Evolutionary conservation across 805 yeast genomes (phyloP).

Genomic region (Wickerhamiella kurtzmanii): DNA sequence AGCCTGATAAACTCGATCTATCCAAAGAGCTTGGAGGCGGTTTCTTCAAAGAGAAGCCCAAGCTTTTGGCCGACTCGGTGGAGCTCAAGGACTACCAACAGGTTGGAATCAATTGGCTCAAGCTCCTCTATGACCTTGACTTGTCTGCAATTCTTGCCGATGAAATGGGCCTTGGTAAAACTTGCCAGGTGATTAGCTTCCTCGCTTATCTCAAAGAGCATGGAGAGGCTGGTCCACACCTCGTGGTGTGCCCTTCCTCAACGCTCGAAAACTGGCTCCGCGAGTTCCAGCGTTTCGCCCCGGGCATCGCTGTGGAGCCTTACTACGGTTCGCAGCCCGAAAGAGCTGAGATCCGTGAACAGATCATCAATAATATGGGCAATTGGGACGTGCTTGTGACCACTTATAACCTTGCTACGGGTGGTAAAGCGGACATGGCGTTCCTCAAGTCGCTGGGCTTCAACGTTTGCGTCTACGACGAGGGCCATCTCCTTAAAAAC

Average conservation of each 20-base stretch:
- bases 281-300: constrained; percentile 83
- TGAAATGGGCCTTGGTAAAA: constrained; percentile 95
- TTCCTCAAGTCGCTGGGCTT: constrained; percentile 64
- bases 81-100: constrained; percentile 81
- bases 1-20: constrained; percentile 49
- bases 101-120: constrained; percentile 93
- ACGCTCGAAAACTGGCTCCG: constrained; percentile 96
- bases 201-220: constrained; percentile 67
- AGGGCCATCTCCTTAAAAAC: constrained; percentile 94
- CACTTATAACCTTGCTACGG: constrained; percentile 84
- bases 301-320: constrained; percentile 67
- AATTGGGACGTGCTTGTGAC: constrained; percentile 83
- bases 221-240: constrained; percentile 67
- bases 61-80: constrained; percentile 45
- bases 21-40: constrained; percentile 20
- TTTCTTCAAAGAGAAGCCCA: constrained; percentile 56
- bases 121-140: constrained; percentile 58
- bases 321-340: constrained; percentile 83
- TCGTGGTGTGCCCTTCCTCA: constrained; percentile 91
- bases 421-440: constrained; percentile 65
- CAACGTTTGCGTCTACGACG: constrained; percentile 87
- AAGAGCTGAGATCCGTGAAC: constrained; percentile 70
- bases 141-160: constrained; percentile 92
- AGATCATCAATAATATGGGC: constrained; percentile 38
- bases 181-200: constrained; percentile 90